Conservation (phyloP, 2,329 filamentous ascomycete genomes). For the Xylariaceae sp. region DNA sequence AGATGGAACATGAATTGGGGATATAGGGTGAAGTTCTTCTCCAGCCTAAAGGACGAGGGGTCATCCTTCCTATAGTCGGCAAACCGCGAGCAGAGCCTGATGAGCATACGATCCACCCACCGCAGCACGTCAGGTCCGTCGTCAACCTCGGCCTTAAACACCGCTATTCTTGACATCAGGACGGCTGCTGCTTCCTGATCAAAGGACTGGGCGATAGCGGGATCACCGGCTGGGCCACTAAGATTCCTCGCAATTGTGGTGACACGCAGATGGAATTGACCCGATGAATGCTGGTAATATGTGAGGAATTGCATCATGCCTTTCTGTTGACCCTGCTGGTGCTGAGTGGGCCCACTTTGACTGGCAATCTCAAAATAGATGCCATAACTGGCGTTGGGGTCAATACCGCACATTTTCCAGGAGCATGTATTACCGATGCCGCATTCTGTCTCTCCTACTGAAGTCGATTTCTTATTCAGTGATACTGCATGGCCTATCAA, state of each 20-base stretch:
- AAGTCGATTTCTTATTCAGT: slow-evolving; percentile 96
- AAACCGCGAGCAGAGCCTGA: slow-evolving; percentile 92
- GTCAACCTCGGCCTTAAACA: slow-evolving; percentile 98
- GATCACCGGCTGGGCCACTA: slow-evolving; percentile 91
- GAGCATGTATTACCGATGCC: slow-evolving; percentile 98
- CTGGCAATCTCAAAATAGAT: slow-evolving; percentile 98
- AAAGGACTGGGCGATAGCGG: slow-evolving; percentile 93
- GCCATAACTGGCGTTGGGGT: slow-evolving; percentile 90
- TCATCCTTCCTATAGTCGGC: slow-evolving; percentile 99
- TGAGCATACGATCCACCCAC: slow-evolving; percentile 99
- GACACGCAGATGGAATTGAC: slow-evolving; percentile 93
- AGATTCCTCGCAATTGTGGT: slow-evolving; percentile 92
- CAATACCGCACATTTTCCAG: slow-evolving; percentile 99
- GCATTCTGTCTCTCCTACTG: slow-evolving; percentile 96
- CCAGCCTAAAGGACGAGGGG: slow-evolving; percentile 91
- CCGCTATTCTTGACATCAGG: slow-evolving; percentile 97
- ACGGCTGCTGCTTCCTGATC: slow-evolving; percentile 98
- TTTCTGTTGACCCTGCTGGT: slow-evolving; percentile 86
- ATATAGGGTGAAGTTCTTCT: slow-evolving; percentile 99
- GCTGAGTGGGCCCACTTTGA: slow-evolving; percentile 83
- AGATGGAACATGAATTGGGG: slow-evolving; percentile 99
- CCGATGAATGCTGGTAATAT: slow-evolving; percentile 97
- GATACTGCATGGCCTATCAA: slow-evolving; percentile 96
- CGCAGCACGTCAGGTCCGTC: slow-evolving; percentile 97
- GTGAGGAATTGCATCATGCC: slow-evolving; percentile 98